Evolutionary conservation across 495 filamentous ascomycete species (phyloP), one percentile per base, ranked within the genome.

Genomic region (Cenococcum geophilum): DNA sequence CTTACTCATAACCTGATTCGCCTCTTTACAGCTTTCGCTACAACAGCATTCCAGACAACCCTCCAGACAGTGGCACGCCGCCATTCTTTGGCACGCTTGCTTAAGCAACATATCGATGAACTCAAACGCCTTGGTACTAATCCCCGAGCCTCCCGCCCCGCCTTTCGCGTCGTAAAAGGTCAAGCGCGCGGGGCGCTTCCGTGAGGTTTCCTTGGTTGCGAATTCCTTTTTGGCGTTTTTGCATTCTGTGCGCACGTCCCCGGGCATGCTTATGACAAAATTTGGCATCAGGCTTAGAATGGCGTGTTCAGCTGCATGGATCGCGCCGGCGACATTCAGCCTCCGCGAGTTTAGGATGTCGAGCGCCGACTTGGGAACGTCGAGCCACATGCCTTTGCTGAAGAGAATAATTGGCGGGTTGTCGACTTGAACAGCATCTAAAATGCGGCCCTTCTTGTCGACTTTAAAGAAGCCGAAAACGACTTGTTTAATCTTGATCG

Each of bases 401-500:
- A 85, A 77, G 47, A 89, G 81, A 34, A 92, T 79, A 56, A 97
- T 89, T 14, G 93, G 92, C 8, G 93, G 93, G 69, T 96, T 96
- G 65, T 95, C 88, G 18, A 98, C 91, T 43, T 89, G 82, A 1
- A 97, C 87, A 32, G 93, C 92, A 70, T 98, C 93, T 49, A 98
- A 86, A 52, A 98, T 86, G 23, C 88, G 83, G 43, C 86, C 80
- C 55, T 82, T 81, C 67, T 86, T 87, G 73, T 96, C 90, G 42
- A 96, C 74, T 70, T 97, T 97, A 80, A 97, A 96, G 78, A 91
- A 99, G 18, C 95, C 95, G 70, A 95, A 97, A 16, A 97, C 88
- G 42, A 86, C 83, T 61, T 90, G 85, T 63, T 84, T 83, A 69
- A 97, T 89, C 61, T 85, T 83, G 71, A 99, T 91, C 1, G 81